phyloP scores from a whole-genome alignment of 352 stramenopile genomes.

The Globisporangium paroecandrum region DNA sequence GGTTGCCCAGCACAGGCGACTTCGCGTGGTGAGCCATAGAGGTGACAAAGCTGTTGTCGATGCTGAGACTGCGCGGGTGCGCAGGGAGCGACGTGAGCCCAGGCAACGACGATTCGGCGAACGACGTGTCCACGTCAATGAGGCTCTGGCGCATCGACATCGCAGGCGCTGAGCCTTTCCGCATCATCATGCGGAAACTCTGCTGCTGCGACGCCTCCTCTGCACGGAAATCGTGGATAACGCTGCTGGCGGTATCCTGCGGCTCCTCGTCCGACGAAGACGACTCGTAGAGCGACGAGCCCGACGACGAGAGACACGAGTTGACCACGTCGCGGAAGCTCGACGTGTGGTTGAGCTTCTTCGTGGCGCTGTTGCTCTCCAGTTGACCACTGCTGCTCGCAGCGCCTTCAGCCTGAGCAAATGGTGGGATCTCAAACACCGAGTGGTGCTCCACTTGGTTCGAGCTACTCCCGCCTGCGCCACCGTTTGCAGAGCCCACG shows the following conservation, averaged over 20 bases:
- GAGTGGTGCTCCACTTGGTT: conserved; percentile 22
- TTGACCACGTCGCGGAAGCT: conserved; percentile 48
- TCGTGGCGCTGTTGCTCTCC: conserved; percentile 20
- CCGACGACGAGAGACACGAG: conserved; percentile 48
- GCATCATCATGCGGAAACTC: conserved; percentile 23
- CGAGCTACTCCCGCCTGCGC: neutral
- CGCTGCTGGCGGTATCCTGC: conserved; percentile 13
- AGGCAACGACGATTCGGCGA: conserved; percentile 43
- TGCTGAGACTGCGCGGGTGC: conserved; percentile 40
- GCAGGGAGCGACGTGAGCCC: conserved; percentile 41
- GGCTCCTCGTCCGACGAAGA: conserved; percentile 43
- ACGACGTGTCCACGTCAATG: conserved; percentile 34
- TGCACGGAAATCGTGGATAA: conserved; percentile 13
- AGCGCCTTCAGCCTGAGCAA: conserved; percentile 10
- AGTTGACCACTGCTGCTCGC: conserved; percentile 5
- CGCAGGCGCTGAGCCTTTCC: conserved; percentile 16
- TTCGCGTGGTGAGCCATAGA: conserved; percentile 43
- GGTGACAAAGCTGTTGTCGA: conserved; percentile 34
- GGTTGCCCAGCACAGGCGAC: conserved; percentile 50
- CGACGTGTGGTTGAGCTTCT: conserved; percentile 28
- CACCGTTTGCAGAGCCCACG: conserved; percentile 14
- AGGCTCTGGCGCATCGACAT: conserved; percentile 19
- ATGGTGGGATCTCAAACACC: conserved; percentile 20
- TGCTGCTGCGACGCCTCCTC: conserved; percentile 8
- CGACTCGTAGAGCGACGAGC: conserved; percentile 53